These are phyloP conservation scores for Sphaerobolus stellatus DNA, from an alignment of 1,284 basidiomycete species.

Conservation along the genomic window DNA sequence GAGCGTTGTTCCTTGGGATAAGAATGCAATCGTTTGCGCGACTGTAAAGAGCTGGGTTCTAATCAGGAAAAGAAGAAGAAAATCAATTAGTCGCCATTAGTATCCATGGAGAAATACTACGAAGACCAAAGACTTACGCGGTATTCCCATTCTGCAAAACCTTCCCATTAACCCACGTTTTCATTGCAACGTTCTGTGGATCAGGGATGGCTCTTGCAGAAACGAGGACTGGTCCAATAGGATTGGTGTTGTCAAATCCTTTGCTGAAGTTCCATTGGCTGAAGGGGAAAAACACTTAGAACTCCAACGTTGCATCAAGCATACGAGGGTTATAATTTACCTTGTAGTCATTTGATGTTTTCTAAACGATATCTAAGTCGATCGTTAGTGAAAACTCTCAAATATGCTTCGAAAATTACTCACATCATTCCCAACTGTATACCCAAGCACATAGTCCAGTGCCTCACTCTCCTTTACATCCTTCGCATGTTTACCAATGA, in stretches of 20 bases:
- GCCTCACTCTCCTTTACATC: conserved; percentile 76
- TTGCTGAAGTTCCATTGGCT: conserved; percentile 84
- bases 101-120: conserved; percentile 22
- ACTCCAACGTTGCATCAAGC: not conserved
- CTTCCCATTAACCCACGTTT: conserved; percentile 66
- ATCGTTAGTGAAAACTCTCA: too few species aligned
- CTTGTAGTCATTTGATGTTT: conserved; percentile 13
- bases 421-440: conserved; percentile 79
- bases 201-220: conserved; percentile 62
- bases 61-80: conserved; percentile 4
- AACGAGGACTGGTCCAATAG: conserved; percentile 76
- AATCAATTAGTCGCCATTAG: not conserved
- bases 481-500: conserved; percentile 79
- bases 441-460: conserved; percentile 78
- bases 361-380: conserved; percentile 12
- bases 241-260: conserved; percentile 75
- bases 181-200: conserved; percentile 68
- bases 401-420: too few species aligned
- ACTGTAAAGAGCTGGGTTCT: conserved; percentile 76
- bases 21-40: conserved; percentile 69
- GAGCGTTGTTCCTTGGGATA: conserved; percentile 86
- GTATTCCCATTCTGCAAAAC: conserved; percentile 76
- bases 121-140: conserved; percentile 44
- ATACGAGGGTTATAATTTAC: not conserved
- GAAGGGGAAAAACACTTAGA: not conserved